Conservation (phyloP, 441 rosid genomes). For the Manihot esculenta region DNA sequence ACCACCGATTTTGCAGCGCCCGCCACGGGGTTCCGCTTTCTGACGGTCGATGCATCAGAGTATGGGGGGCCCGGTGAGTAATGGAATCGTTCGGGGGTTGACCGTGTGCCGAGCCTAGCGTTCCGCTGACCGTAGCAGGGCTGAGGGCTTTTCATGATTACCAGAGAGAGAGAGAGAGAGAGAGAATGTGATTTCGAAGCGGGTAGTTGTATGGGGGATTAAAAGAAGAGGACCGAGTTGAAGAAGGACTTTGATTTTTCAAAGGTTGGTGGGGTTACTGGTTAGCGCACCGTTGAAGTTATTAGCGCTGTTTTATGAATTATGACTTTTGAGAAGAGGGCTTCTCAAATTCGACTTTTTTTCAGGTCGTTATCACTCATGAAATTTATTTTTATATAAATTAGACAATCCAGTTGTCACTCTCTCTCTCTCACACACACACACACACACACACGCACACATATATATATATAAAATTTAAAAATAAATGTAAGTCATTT, state of each 20-base stretch:
- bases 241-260: constrained; percentile 20
- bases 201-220: constrained; percentile 13
- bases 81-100: constrained; percentile 34
- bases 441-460: no score
- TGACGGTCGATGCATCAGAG: constrained; percentile 37
- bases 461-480: no score
- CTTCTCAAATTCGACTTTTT: no score
- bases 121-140: constrained; percentile 36
- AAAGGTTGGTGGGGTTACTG: constrained; percentile 15
- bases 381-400: no score
- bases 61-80: constrained; percentile 42
- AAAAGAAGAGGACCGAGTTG: background rate
- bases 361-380: no score
- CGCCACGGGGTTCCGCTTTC: constrained; percentile 31
- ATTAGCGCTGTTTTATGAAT: no score
- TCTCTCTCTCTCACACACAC: no score
- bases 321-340: no score
- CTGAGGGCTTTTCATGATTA: constrained; percentile 24
- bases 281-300: constrained; percentile 15
- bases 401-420: no score
- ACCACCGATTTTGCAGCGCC: constrained; percentile 49
- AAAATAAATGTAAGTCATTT: no score
- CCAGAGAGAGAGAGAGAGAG: background rate
- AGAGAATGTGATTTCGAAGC: background rate
- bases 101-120: constrained; percentile 32